These are phyloP conservation scores for Acrocalymma vagum DNA, from an alignment of 2,329 filamentous ascomycete species.

Conservation along the genomic window DNA sequence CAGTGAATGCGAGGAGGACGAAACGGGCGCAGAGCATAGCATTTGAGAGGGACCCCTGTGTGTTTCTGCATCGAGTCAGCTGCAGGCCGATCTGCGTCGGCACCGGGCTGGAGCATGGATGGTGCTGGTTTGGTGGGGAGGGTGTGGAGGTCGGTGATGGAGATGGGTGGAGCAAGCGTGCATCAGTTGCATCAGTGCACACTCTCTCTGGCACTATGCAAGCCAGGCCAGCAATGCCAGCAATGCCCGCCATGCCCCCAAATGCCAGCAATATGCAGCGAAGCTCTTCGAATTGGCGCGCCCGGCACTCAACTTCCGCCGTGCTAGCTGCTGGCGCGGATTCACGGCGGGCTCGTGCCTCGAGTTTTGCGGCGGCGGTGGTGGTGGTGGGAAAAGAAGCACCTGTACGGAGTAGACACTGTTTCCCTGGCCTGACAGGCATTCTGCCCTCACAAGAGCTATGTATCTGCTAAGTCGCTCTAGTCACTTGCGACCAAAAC, in stretches of 20 bases:
- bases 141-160: no score
- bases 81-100: slow-evolving; percentile 41
- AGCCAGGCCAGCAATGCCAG: no score
- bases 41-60: slow-evolving; percentile 31
- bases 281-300: slow-evolving; percentile 32
- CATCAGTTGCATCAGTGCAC: no score
- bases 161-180: no score
- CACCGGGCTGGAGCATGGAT: slow-evolving; percentile 28
- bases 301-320: slow-evolving; percentile 30
- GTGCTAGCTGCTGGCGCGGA: slow-evolving; percentile 38
- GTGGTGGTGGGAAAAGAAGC: no score
- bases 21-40: slow-evolving; percentile 35
- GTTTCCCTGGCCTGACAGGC: slow-evolving; percentile 37
- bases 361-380: slow-evolving; percentile 40
- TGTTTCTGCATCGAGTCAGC: slow-evolving; percentile 42
- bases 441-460: slow-evolving; percentile 47
- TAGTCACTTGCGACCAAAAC: no score
- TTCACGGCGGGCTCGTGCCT: slow-evolving; percentile 46
- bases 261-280: no score
- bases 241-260: no score
- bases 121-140: no score
- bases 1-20: slow-evolving; percentile 25
- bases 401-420: no score
- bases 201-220: no score
- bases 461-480: no score